Evolutionary conservation across 495 filamentous ascomycete genomes (phyloP).

Genomic region (Jackrogersella multiformis): DNA sequence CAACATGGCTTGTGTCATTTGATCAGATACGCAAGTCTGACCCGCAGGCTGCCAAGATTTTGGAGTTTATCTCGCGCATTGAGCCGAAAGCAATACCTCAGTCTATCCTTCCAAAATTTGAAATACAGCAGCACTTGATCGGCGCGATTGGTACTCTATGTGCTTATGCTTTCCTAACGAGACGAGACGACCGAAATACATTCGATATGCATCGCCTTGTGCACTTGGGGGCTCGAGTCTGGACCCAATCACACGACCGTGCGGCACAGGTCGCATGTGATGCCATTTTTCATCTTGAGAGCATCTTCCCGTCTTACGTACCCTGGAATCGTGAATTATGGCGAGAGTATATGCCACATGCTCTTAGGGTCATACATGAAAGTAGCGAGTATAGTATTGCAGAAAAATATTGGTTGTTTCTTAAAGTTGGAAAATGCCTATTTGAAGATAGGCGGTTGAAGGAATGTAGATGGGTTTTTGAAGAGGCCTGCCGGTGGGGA

Average conservation of each 20-base stretch:
- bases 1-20: conserved; percentile 66
- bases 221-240: conserved; percentile 54
- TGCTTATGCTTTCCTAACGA: conserved; percentile 48
- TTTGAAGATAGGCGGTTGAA: conserved; percentile 38
- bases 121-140: conserved; percentile 30
- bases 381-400: conserved; percentile 13
- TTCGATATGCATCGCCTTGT: conserved; percentile 59
- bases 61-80: conserved; percentile 58
- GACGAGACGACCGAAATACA: conserved; percentile 29
- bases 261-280: neutral
- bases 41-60: conserved; percentile 46
- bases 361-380: conserved; percentile 32
- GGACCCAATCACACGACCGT: conserved; percentile 34
- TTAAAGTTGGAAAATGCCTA: conserved; percentile 30
- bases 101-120: conserved; percentile 44
- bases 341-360: conserved; percentile 46
- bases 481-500: conserved; percentile 38
- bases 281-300: conserved; percentile 29
- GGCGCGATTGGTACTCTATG: conserved; percentile 49
- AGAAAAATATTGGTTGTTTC: conserved; percentile 30
- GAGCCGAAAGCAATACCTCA: conserved; percentile 49
- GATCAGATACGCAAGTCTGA: conserved; percentile 52
- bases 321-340: conserved; percentile 21
- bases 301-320: conserved; percentile 25
- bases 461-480: conserved; percentile 44